Conservation (phyloP, 1,139 yeast genomes). For the Suhomyces taliae region DNA sequence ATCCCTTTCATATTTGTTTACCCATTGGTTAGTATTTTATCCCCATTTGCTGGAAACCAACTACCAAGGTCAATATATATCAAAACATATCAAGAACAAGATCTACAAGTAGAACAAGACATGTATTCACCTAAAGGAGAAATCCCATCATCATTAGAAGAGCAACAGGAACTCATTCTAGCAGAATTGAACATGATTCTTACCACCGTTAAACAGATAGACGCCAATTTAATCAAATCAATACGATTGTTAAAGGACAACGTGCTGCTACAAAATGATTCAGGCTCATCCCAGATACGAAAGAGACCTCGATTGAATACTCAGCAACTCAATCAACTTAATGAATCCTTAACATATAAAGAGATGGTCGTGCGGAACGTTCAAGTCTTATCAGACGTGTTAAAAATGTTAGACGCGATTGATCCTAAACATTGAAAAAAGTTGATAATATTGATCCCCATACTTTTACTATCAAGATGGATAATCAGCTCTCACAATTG, state of each 20-base stretch:
- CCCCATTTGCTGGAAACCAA: too few species aligned
- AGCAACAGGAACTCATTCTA: slow-evolving; percentile 27
- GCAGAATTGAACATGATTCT: slow-evolving; percentile 36
- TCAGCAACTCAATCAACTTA: background rate
- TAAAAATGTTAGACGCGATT: slow-evolving; percentile 15
- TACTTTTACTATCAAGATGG: slow-evolving; percentile 21
- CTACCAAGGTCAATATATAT: too few species aligned
- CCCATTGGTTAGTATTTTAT: too few species aligned
- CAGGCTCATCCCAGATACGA: background rate
- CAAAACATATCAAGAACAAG: background rate
- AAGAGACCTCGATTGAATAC: background rate
- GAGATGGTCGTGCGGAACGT: slow-evolving; percentile 18
- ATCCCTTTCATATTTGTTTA: too few species aligned
- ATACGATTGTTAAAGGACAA: slow-evolving; percentile 7
- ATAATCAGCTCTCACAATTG: slow-evolving; percentile 30
- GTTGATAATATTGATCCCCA: background rate
- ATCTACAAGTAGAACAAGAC: background rate
- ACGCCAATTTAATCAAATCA: slow-evolving; percentile 28
- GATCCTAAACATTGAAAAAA: slow-evolving; percentile 1
- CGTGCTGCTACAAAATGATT: background rate
- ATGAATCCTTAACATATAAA: slow-evolving; percentile 2
- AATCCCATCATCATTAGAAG: background rate
- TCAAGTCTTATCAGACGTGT: slow-evolving; percentile 15
- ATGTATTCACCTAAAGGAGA: background rate
- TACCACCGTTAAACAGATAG: slow-evolving; percentile 31